Evolutionary conservation across 2,329 filamentous ascomycete species (phyloP).

Genomic region (Chaetomiaceae sp.): DNA sequence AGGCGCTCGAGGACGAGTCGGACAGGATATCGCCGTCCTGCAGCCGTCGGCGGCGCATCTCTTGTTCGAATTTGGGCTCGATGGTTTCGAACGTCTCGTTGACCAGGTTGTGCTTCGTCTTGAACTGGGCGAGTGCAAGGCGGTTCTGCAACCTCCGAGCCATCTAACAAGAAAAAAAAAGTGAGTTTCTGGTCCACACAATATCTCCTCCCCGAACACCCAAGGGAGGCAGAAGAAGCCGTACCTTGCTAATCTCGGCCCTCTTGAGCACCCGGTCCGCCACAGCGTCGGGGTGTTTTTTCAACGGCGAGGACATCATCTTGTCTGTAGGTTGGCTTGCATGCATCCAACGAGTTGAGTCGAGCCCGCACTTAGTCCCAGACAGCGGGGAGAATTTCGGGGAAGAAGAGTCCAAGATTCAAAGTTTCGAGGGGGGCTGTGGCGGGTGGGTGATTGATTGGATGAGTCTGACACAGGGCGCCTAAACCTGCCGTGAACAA

Average conservation of each 20-base stretch:
- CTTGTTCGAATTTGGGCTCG: slow-evolving; percentile 76
- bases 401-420: slow-evolving; percentile 13
- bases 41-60: slow-evolving; percentile 68
- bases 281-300: slow-evolving; percentile 59
- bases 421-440: not conserved
- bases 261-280: slow-evolving; percentile 66
- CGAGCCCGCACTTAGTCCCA: too few relatives aligned
- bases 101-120: slow-evolving; percentile 93
- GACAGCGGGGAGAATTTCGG: slow-evolving; percentile 8
- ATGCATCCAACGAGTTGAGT: slow-evolving; percentile 5
- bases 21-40: slow-evolving; percentile 70
- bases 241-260: slow-evolving; percentile 71
- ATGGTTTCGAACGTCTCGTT: slow-evolving; percentile 81
- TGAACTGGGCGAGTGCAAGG: slow-evolving; percentile 92
- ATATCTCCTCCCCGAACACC: too few relatives aligned
- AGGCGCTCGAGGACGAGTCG: slow-evolving; percentile 80
- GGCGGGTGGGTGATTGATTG: slow-evolving; percentile 5
- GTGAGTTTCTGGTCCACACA: slow-evolving; percentile 6
- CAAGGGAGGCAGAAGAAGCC: slow-evolving; percentile 28
- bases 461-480: slow-evolving; percentile 39
- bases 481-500: slow-evolving; percentile 30
- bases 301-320: slow-evolving; percentile 57
- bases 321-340: slow-evolving; percentile 21
- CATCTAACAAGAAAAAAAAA: slow-evolving; percentile 56
- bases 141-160: slow-evolving; percentile 89